Evolutionary conservation across 495 filamentous ascomycete species (phyloP).

Genomic region (Mytilinidion resinicola): DNA sequence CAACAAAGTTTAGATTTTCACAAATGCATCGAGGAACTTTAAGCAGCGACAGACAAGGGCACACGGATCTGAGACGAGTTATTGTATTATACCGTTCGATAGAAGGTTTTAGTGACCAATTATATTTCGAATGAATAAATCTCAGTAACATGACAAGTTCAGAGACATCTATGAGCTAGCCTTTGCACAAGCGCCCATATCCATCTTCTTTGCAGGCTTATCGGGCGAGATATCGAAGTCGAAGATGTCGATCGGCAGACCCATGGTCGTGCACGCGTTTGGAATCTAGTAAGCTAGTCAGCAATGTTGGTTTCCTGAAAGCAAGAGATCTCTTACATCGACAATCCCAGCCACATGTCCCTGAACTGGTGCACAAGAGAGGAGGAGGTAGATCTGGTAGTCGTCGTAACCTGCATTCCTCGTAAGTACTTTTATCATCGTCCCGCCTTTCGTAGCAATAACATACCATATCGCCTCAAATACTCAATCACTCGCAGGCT

Average conservation of each 20-base stretch:
- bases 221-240: conserved; percentile 84
- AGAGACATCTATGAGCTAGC: conserved; percentile 37
- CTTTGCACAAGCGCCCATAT: conserved; percentile 76
- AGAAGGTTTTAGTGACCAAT: too few relatives aligned
- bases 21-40: too few relatives aligned
- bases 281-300: conserved; percentile 36
- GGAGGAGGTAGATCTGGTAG: conserved; percentile 85
- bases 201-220: conserved; percentile 53
- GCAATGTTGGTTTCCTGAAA: conserved; percentile 2
- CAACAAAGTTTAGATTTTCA: too few relatives aligned
- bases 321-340: conserved; percentile 49
- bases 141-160: too few relatives aligned
- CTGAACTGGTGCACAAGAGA: conserved; percentile 86
- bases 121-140: too few relatives aligned
- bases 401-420: conserved; percentile 44
- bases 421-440: background rate
- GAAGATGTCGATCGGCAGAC: conserved; percentile 91
- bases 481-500: conserved; percentile 81
- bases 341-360: conserved; percentile 92
- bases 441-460: background rate
- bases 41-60: too few relatives aligned
- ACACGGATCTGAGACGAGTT: too few relatives aligned
- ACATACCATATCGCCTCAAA: conserved; percentile 68
- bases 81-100: too few relatives aligned
- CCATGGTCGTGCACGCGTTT: conserved; percentile 82